A percentile compares a stretch with the other conserved stretches of the same genome.
phyloP scores from a whole-genome alignment of 208 protist species.

The Acanthamoeba lenticulata region DNA sequence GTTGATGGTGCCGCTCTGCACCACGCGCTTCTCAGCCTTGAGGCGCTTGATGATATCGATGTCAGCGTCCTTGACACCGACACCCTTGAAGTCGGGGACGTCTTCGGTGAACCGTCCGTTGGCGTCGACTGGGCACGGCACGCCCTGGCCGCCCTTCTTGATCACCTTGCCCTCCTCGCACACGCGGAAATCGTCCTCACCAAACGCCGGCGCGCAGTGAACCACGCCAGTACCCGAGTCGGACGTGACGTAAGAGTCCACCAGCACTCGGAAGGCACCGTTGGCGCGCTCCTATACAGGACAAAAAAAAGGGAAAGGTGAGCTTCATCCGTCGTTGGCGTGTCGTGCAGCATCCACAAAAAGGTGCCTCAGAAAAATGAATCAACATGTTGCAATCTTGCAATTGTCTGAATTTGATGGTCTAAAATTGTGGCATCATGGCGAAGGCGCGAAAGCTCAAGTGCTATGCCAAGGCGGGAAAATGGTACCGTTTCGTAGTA shows the following conservation, averaged over 20 bases:
- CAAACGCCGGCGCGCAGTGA: constrained; percentile 99
- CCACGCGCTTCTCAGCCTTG: constrained; percentile 92
- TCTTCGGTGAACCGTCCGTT: constrained; percentile 94
- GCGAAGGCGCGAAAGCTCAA: not conserved
- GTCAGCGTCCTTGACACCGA: constrained; percentile 98
- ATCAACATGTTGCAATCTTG: not conserved
- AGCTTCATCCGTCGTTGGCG: too few species aligned
- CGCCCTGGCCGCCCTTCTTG: constrained; percentile 76
- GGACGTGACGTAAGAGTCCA: constrained; percentile 97
- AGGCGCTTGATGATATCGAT: constrained; percentile 94
- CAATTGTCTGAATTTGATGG: constrained; percentile 39
- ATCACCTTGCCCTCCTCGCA: constrained; percentile 96
- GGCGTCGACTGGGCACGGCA: constrained; percentile 98
- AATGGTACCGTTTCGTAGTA: constrained; percentile 92
- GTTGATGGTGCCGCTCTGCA: constrained; percentile 91
- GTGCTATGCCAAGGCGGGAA: not conserved
- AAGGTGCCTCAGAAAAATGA: not conserved
- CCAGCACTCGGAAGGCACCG: constrained; percentile 94
- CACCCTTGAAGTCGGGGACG: constrained; percentile 95
- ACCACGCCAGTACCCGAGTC: constrained; percentile 99
- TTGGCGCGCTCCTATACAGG: constrained; percentile 69
- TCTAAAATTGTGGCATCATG: not conserved
- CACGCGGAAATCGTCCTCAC: constrained; percentile 99
- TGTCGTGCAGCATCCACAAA: too few species aligned
- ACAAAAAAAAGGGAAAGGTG: too few species aligned